A percentile compares a stretch with the other conserved stretches of the same genome.
Conservation (phyloP, 1,284 basidiomycete genomes). For the Porogramme epimiltina region DNA sequence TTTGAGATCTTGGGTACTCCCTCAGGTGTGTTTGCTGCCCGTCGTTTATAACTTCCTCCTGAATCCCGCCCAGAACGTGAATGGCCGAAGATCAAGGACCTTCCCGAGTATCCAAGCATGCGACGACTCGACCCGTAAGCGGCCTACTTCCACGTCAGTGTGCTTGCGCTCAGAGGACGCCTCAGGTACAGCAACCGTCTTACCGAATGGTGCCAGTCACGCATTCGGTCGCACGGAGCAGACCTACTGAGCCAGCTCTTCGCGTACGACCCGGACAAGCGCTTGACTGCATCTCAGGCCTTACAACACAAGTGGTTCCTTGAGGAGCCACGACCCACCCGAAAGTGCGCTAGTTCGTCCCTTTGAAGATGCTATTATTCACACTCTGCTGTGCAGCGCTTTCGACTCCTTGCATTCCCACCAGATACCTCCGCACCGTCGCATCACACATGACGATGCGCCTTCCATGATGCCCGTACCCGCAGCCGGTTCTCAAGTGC, state of each 20-base stretch:
- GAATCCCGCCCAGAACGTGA: conserved; percentile 58
- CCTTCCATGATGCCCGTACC: conserved; percentile 74
- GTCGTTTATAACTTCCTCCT: neutral
- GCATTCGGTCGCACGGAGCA: conserved; percentile 67
- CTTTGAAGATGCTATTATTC: neutral
- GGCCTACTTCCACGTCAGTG: neutral
- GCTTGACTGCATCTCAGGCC: conserved; percentile 83
- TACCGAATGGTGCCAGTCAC: conserved; percentile 76
- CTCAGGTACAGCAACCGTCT: conserved; percentile 69
- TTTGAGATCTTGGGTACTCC: conserved; percentile 94
- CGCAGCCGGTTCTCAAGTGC: conserved; percentile 38
- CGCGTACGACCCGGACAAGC: conserved; percentile 87
- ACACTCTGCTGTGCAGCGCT: conserved; percentile 43
- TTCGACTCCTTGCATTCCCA: conserved; percentile 55
- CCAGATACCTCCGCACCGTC: conserved; percentile 71
- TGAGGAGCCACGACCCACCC: conserved; percentile 74
- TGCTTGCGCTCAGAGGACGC: neutral
- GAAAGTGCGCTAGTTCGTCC: conserved; percentile 54
- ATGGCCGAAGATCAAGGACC: conserved; percentile 87
- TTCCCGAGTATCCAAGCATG: conserved; percentile 89
- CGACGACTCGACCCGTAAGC: conserved; percentile 76
- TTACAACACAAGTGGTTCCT: conserved; percentile 83
- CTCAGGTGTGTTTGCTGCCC: conserved; percentile 1
- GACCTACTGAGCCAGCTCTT: conserved; percentile 87
- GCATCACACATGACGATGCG: conserved; percentile 78